Conservation (phyloP, 2,329 filamentous ascomycete genomes). For the Cryphonectria naterciae region DNA sequence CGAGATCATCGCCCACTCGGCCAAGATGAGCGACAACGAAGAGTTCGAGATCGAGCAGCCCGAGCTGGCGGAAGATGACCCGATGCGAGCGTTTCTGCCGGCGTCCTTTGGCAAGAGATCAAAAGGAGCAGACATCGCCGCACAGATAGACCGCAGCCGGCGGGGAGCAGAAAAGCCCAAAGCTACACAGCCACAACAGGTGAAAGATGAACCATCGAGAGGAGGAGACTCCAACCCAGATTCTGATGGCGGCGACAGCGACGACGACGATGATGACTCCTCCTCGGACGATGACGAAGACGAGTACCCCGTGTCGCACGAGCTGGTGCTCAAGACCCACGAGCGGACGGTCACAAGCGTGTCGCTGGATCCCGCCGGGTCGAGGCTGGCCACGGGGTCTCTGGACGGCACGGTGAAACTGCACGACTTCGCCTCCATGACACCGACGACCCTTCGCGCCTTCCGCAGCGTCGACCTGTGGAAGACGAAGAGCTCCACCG, state of each 20-base stretch:
- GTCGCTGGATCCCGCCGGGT: slow-evolving; percentile 82
- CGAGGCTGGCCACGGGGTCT: slow-evolving; percentile 85
- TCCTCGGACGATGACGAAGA: slow-evolving; percentile 74
- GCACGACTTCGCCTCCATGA: slow-evolving; percentile 95
- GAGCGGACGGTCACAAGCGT: slow-evolving; percentile 83
- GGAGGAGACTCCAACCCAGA: slow-evolving; percentile 32
- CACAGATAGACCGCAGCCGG: slow-evolving; percentile 80
- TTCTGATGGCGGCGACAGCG: slow-evolving; percentile 38
- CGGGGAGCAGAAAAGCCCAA: slow-evolving; percentile 53
- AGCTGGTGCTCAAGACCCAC: slow-evolving; percentile 90
- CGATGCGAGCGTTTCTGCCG: slow-evolving; percentile 77
- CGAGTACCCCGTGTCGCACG: slow-evolving; percentile 90
- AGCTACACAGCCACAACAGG: slow-evolving; percentile 34
- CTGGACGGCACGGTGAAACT: slow-evolving; percentile 90
- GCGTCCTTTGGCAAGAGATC: slow-evolving; percentile 83
- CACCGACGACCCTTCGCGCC: slow-evolving; percentile 87
- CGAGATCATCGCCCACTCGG: background rate
- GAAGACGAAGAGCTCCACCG: slow-evolving; percentile 70
- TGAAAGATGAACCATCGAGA: slow-evolving; percentile 35
- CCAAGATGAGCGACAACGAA: slow-evolving; percentile 62
- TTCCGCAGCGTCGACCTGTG: slow-evolving; percentile 93
- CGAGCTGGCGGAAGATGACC: slow-evolving; percentile 64
- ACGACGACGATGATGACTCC: slow-evolving; percentile 49
- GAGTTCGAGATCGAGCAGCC: slow-evolving; percentile 61
- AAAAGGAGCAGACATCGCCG: slow-evolving; percentile 72